A percentile compares a stretch with the other conserved stretches of the same genome.
Evolutionary conservation across 2,329 filamentous ascomycete genomes (phyloP).

Genomic region (Volutella citrinella): DNA sequence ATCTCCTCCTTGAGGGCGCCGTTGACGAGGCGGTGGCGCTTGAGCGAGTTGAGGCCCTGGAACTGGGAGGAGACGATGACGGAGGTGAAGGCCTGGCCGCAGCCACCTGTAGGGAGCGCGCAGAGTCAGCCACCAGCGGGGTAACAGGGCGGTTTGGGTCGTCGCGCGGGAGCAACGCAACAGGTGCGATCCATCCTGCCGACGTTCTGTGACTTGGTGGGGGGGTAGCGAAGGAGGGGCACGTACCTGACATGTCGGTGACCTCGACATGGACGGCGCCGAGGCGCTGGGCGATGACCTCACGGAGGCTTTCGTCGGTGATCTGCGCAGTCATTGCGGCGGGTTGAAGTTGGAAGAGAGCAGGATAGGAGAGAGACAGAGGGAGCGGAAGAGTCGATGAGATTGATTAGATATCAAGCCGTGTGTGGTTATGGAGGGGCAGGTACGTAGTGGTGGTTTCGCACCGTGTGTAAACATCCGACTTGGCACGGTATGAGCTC

Average conservation of each 20-base stretch:
- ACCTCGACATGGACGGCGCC: slow-evolving; percentile 80
- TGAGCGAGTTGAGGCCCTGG: slow-evolving; percentile 70
- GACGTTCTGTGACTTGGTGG: slow-evolving; percentile 5
- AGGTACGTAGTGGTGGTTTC: too few species aligned
- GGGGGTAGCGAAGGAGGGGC: slow-evolving; percentile 6
- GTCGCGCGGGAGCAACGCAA: too few species aligned
- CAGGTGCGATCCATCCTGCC: too few species aligned
- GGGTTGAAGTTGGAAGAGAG: slow-evolving; percentile 8
- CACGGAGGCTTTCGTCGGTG: slow-evolving; percentile 68
- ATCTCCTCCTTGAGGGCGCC: slow-evolving; percentile 81
- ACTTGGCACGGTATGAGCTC: slow-evolving; percentile 33
- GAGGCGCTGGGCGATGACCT: slow-evolving; percentile 67
- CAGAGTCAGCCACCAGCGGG: too few species aligned
- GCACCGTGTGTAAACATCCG: too few species aligned
- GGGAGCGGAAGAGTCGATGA: slow-evolving; percentile 17
- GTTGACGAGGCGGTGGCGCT: slow-evolving; percentile 85
- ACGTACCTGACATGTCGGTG: slow-evolving; percentile 84
- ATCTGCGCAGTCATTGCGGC: slow-evolving; percentile 54
- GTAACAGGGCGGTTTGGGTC: too few species aligned
- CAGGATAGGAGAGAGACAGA: slow-evolving; percentile 3
- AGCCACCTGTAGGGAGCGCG: slow-evolving; percentile 59
- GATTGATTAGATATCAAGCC: slow-evolving; percentile 38
- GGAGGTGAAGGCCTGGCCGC: slow-evolving; percentile 59
- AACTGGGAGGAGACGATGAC: slow-evolving; percentile 65
- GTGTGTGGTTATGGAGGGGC: too few species aligned